Percentiles rank a stretch among this genome's conserved stretches.
phyloP scores from a whole-genome alignment of 2,329 filamentous ascomycete species.

The Dothideomycetes sp. region DNA sequence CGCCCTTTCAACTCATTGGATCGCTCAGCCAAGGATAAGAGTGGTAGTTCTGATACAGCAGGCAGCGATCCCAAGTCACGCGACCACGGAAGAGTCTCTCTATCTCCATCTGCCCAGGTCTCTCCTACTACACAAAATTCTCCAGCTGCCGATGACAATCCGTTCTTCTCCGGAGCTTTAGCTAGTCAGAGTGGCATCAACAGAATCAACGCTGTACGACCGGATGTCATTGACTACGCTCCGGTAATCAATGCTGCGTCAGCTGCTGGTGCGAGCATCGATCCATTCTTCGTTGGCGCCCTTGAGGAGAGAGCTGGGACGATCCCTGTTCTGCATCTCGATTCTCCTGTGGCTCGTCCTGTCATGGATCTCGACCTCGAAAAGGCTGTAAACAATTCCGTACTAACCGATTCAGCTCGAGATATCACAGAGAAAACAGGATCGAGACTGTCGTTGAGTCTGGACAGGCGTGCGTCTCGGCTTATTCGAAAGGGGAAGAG shows the following conservation, averaged over 20 bases:
- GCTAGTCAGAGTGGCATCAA: conserved; percentile 1
- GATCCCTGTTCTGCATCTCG: no score
- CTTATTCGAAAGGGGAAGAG: no score
- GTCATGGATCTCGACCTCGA: no score
- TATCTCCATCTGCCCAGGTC: not conserved
- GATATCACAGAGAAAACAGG: no score
- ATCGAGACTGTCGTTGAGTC: no score
- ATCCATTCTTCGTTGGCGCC: conserved; percentile 8
- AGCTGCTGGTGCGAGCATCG: conserved; percentile 1
- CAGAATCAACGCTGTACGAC: conserved; percentile 7
- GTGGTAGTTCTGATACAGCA: not conserved
- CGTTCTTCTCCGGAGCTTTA: conserved; percentile 7
- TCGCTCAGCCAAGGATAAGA: not conserved
- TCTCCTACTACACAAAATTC: not conserved
- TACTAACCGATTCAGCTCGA: no score
- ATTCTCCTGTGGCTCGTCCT: no score
- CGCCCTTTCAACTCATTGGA: not conserved
- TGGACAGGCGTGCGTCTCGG: no score
- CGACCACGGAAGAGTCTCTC: not conserved
- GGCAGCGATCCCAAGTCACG: not conserved
- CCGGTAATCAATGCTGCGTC: conserved; percentile 8
- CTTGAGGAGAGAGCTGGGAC: conserved; percentile 3
- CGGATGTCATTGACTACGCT: conserved; percentile 7
- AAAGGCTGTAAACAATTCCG: no score
- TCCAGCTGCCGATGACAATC: conserved; percentile 4